phyloP scores from a whole-genome alignment of 768 basidiomycete genomes.

The Suillus discolor region DNA sequence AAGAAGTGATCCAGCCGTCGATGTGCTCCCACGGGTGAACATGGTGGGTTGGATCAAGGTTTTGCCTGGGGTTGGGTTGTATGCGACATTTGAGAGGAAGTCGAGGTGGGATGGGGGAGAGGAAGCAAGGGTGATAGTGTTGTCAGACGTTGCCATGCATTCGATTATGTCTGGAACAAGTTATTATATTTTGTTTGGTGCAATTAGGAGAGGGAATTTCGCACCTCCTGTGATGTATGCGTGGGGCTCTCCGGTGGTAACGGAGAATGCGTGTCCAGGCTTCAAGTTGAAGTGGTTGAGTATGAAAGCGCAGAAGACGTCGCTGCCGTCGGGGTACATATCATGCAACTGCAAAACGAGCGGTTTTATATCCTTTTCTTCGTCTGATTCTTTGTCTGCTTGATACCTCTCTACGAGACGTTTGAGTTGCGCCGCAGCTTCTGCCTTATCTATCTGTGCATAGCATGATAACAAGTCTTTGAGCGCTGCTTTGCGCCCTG shows the following conservation, averaged over 20 bases:
- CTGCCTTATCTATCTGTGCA: background rate
- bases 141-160: slow-evolving; percentile 61
- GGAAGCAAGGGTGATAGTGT: slow-evolving; percentile 60
- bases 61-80: slow-evolving; percentile 61
- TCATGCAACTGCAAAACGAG: slow-evolving; percentile 44
- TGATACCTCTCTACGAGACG: slow-evolving; percentile 8
- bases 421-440: slow-evolving; percentile 1
- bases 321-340: slow-evolving; percentile 58
- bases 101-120: slow-evolving; percentile 68
- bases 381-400: slow-evolving; percentile 15
- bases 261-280: slow-evolving; percentile 54
- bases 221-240: slow-evolving; percentile 60
- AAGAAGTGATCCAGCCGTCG: slow-evolving; percentile 40
- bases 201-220: slow-evolving; percentile 11
- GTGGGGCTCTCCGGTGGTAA: slow-evolving; percentile 58
- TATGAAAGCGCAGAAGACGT: slow-evolving; percentile 54
- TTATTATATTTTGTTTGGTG: background rate
- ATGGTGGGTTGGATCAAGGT: slow-evolving; percentile 59
- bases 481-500: slow-evolving; percentile 1
- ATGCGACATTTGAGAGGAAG: slow-evolving; percentile 79
- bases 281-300: slow-evolving; percentile 54
- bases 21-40: slow-evolving; percentile 39
- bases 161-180: slow-evolving; percentile 54
- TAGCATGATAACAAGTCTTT: slow-evolving; percentile 9
- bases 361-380: slow-evolving; percentile 24